Conservation (phyloP, 2,329 filamentous ascomycete genomes). For the Dothideomycetes sp. region DNA sequence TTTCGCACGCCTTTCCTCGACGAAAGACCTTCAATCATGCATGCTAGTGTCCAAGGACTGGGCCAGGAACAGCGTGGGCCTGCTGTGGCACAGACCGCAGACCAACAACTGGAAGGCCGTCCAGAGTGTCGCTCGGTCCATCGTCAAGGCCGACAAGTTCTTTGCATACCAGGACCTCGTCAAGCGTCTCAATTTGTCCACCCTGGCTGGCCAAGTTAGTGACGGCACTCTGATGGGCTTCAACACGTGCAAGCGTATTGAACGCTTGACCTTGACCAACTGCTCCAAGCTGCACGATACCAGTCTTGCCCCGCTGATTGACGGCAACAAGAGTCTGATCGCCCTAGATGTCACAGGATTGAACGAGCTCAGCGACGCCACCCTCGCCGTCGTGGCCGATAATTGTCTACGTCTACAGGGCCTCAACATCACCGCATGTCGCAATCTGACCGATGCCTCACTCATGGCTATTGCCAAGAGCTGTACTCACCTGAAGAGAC, state of each 20-base stretch:
- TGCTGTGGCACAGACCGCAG: slow-evolving; percentile 87
- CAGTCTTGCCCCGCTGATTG: slow-evolving; percentile 68
- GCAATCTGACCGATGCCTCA: slow-evolving; percentile 74
- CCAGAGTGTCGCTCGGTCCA: slow-evolving; percentile 66
- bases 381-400: slow-evolving; percentile 64
- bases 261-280: slow-evolving; percentile 84
- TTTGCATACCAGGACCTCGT: slow-evolving; percentile 87
- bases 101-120: slow-evolving; percentile 82
- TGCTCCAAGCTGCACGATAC: slow-evolving; percentile 76
- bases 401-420: slow-evolving; percentile 82
- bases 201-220: slow-evolving; percentile 64
- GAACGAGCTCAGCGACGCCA: slow-evolving; percentile 67
- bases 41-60: slow-evolving; percentile 93
- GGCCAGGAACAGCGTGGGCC: slow-evolving; percentile 83
- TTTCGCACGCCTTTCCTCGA: slow-evolving; percentile 70
- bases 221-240: slow-evolving; percentile 83
- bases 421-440: slow-evolving; percentile 82
- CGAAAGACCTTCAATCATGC: slow-evolving; percentile 66
- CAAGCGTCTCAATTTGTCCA: slow-evolving; percentile 81
- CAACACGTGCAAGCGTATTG: slow-evolving; percentile 75
- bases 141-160: slow-evolving; percentile 61
- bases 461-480: slow-evolving; percentile 68
- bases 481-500: slow-evolving; percentile 79
- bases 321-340: slow-evolving; percentile 68
- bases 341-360: slow-evolving; percentile 84